These are phyloP conservation scores for Boehmeria nivea DNA, from an alignment of 306 rosid genomes.

Conservation along the genomic window DNA sequence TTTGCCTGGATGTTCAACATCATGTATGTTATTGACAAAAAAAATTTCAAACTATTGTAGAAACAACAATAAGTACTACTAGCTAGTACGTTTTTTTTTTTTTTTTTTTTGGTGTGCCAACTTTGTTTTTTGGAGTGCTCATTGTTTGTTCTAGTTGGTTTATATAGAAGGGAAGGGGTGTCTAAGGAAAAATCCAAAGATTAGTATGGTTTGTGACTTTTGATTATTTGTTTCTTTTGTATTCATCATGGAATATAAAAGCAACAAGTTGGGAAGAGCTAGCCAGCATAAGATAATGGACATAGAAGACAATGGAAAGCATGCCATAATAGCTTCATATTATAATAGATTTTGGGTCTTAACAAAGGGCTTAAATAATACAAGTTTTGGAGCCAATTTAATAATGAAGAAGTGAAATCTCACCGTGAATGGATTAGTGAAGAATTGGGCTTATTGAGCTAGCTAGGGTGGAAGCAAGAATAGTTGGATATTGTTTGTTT, in stretches of 20 bases:
- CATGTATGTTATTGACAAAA: too few relatives aligned
- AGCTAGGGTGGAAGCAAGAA: conserved; percentile 6
- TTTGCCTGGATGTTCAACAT: conserved; percentile 4
- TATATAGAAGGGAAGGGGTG: background rate
- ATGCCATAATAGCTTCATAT: background rate
- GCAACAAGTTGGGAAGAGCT: background rate
- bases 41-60: too few relatives aligned
- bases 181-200: background rate
- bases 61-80: too few relatives aligned
- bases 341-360: background rate
- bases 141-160: background rate
- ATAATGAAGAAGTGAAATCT: conserved; percentile 8
- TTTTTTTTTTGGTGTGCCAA: too few relatives aligned
- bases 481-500: background rate
- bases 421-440: conserved; percentile 33
- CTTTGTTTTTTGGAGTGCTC: too few relatives aligned
- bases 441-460: background rate
- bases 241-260: background rate
- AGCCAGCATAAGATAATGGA: background rate
- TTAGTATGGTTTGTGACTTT: too few relatives aligned
- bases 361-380: too few relatives aligned
- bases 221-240: too few relatives aligned
- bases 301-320: conserved; percentile 1
- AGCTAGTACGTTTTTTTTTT: background rate
- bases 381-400: too few relatives aligned